Percentiles rank a stretch among this genome's conserved stretches.
These are phyloP conservation scores for Abelmoschus esculentus DNA, from an alignment of 345 rosid genomes.

Conservation along the genomic window DNA sequence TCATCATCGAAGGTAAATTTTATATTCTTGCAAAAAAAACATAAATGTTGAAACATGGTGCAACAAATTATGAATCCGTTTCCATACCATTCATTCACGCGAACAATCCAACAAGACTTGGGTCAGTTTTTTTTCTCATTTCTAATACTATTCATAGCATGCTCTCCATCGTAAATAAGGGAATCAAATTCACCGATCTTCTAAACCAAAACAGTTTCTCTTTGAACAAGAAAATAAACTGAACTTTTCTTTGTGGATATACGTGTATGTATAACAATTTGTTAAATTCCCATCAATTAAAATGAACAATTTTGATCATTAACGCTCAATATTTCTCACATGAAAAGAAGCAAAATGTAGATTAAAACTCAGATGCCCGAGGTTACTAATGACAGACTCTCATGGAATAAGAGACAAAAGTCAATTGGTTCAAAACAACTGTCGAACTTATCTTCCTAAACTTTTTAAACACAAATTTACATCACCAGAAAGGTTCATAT, in stretches of 20 bases:
- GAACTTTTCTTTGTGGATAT: not conserved
- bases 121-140: not conserved
- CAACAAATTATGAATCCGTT: too few species aligned
- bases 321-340: not conserved
- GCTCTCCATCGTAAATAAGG: not conserved
- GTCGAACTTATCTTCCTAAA: not conserved
- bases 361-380: not conserved
- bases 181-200: not conserved
- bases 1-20: too few species aligned
- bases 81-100: too few species aligned
- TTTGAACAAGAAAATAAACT: not conserved
- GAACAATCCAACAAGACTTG: not conserved
- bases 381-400: slow-evolving; percentile 3
- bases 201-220: too few species aligned
- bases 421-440: not conserved
- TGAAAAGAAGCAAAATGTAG: not conserved
- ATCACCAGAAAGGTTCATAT: slow-evolving; percentile 16
- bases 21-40: too few species aligned
- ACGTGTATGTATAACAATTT: not conserved
- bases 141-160: not conserved
- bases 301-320: not conserved
- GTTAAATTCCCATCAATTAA: not conserved
- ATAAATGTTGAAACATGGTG: too few species aligned
- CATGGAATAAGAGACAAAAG: not conserved
- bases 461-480: not conserved